Percentiles rank a stretch among this genome's conserved stretches.
Conservation (phyloP, 164 flowering plant genomes). For the Umbilicus rupestris region DNA sequence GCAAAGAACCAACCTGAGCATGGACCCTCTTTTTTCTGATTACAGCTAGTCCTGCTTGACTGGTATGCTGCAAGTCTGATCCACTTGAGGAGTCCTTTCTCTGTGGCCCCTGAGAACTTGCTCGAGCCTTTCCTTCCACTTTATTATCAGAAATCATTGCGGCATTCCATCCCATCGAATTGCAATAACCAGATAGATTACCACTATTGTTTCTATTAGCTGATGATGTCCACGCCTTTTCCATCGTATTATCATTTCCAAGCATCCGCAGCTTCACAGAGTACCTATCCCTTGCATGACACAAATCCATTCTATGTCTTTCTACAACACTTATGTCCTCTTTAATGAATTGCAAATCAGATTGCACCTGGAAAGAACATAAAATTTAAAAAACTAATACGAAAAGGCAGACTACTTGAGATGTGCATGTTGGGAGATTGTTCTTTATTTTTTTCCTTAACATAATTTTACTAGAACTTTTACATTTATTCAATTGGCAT, state of each 20-base stretch:
- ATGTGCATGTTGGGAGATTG: background rate
- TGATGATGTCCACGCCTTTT: slow-evolving; percentile 38
- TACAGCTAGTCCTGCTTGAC: slow-evolving; percentile 51
- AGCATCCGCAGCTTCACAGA: slow-evolving; percentile 56
- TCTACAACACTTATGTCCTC: slow-evolving; percentile 79
- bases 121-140: slow-evolving; percentile 38
- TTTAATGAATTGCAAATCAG: slow-evolving; percentile 76
- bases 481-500: background rate
- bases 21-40: slow-evolving; percentile 70
- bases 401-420: background rate
- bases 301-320: slow-evolving; percentile 65
- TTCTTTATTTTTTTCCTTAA: background rate
- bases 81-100: slow-evolving; percentile 56
- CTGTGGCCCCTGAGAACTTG: slow-evolving; percentile 36
- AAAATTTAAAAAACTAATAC: background rate
- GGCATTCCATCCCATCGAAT: slow-evolving; percentile 33
- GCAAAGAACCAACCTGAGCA: slow-evolving; percentile 50
- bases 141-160: slow-evolving; percentile 38
- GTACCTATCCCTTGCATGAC: slow-evolving; percentile 57
- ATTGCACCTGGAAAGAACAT: slow-evolving; percentile 46
- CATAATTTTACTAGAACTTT: background rate
- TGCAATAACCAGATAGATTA: slow-evolving; percentile 33
- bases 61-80: slow-evolving; percentile 39
- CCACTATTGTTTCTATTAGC: slow-evolving; percentile 44
- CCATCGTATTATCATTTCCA: slow-evolving; percentile 36